Evolutionary conservation across 495 filamentous ascomycete genomes (phyloP).

Genomic region (Acidiella bohemica): DNA sequence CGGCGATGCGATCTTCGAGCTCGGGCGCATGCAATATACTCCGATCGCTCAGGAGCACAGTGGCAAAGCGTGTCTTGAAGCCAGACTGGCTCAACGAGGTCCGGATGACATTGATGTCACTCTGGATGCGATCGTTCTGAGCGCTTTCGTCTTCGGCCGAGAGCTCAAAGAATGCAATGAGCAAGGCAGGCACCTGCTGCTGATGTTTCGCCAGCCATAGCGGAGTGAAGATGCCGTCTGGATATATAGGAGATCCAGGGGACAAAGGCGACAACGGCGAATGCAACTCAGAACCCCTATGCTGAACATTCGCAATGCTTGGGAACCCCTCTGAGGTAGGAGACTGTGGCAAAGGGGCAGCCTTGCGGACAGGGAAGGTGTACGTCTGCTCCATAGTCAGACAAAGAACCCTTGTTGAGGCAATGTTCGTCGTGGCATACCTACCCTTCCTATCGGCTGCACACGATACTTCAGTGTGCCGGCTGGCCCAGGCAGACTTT

Average conservation of each 20-base stretch:
- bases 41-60: conserved; percentile 62
- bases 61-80: conserved; percentile 60
- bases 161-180: conserved; percentile 60
- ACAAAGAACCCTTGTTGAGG: conserved; percentile 8
- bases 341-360: conserved; percentile 38
- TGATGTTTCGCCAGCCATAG: conserved; percentile 82
- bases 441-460: conserved; percentile 64
- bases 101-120: conserved; percentile 67
- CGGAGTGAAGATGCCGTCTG: conserved; percentile 71
- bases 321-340: conserved; percentile 30
- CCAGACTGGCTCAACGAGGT: conserved; percentile 49
- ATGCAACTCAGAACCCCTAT: conserved; percentile 47
- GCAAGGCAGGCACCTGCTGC: conserved; percentile 60
- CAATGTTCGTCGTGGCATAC: conserved; percentile 31
- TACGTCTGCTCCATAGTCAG: conserved; percentile 35
- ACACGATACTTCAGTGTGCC: conserved; percentile 42
- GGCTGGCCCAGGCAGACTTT: conserved; percentile 29
- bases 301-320: conserved; percentile 33
- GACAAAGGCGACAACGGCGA: conserved; percentile 81
- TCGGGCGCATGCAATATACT: conserved; percentile 44
- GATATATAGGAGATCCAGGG: conserved; percentile 63
- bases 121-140: conserved; percentile 76
- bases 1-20: conserved; percentile 61
- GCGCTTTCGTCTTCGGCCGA: conserved; percentile 55
- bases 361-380: conserved; percentile 49